Percentiles rank a stretch among this genome's conserved stretches.
Evolutionary conservation across 495 filamentous ascomycete species (phyloP).

Genomic region (Daldinia vernicosa): DNA sequence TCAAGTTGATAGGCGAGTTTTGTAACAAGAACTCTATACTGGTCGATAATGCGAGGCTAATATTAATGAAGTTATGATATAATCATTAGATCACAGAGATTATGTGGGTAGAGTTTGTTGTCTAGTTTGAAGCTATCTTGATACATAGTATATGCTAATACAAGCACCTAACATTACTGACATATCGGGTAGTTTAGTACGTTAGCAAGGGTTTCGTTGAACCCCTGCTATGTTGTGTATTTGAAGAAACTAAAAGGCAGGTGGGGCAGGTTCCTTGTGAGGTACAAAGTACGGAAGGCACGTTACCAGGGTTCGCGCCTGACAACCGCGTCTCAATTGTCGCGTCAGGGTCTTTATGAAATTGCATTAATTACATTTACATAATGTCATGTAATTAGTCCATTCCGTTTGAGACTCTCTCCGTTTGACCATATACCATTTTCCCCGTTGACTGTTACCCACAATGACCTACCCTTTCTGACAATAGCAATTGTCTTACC

Average conservation of each 20-base stretch:
- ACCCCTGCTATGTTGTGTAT: too few species aligned
- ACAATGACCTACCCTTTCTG: conserved; percentile 1
- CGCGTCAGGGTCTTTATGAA: not conserved
- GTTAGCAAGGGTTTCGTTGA: too few species aligned
- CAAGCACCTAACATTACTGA: too few species aligned
- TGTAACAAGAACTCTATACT: not conserved
- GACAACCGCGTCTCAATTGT: not conserved
- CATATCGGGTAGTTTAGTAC: too few species aligned
- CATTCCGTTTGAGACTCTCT: not conserved
- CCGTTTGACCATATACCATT: not conserved
- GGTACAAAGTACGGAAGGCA: too few species aligned
- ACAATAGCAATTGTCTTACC: conserved; percentile 25
- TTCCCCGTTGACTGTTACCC: not conserved
- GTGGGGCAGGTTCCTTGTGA: too few species aligned
- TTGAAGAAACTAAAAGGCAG: too few species aligned
- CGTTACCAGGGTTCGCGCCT: conserved; percentile 1
- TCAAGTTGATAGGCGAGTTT: not conserved
- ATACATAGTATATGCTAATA: too few species aligned
- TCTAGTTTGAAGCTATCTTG: too few species aligned
- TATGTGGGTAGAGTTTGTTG: not conserved
- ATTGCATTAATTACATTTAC: not conserved
- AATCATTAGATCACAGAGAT: not conserved
- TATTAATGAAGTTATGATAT: not conserved
- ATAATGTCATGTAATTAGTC: not conserved
- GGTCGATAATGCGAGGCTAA: not conserved